These are phyloP conservation scores for Rubroboletus satanas DNA, from an alignment of 768 basidiomycete genomes.

Conservation along the genomic window DNA sequence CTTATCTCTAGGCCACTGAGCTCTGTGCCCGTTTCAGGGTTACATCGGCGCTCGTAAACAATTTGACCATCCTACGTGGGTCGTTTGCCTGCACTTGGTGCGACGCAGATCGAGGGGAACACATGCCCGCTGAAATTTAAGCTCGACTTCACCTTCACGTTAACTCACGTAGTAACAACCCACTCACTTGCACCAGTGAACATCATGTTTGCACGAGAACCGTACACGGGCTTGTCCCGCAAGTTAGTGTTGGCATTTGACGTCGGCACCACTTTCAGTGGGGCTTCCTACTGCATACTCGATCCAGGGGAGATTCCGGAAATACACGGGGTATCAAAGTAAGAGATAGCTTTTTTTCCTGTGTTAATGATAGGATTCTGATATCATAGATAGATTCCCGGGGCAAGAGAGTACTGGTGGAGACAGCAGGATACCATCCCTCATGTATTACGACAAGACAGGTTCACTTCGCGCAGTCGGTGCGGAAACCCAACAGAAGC, in stretches of 20 bases:
- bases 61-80: background rate
- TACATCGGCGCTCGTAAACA: background rate
- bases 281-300: slow-evolving; percentile 38
- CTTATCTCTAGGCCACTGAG: background rate
- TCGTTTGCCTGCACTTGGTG: background rate
- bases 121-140: slow-evolving; percentile 5
- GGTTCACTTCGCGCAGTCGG: slow-evolving; percentile 39
- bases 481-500: slow-evolving; percentile 37
- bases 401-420: slow-evolving; percentile 36
- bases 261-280: slow-evolving; percentile 36
- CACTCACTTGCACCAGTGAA: background rate
- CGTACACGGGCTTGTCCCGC: slow-evolving; percentile 33
- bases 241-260: slow-evolving; percentile 32
- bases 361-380: background rate
- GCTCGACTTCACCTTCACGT: background rate
- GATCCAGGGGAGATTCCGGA: slow-evolving; percentile 30
- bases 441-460: slow-evolving; percentile 39
- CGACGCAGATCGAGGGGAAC: background rate
- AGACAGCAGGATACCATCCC: slow-evolving; percentile 41
- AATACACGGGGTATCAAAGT: slow-evolving; percentile 25
- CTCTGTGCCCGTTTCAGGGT: background rate
- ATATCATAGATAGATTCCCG: slow-evolving; percentile 23
- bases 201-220: slow-evolving; percentile 27
- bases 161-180: background rate
- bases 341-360: background rate